Base-by-base conservation (phyloP, 73 alveolate species). In the Uronychia binucleata region DNA sequence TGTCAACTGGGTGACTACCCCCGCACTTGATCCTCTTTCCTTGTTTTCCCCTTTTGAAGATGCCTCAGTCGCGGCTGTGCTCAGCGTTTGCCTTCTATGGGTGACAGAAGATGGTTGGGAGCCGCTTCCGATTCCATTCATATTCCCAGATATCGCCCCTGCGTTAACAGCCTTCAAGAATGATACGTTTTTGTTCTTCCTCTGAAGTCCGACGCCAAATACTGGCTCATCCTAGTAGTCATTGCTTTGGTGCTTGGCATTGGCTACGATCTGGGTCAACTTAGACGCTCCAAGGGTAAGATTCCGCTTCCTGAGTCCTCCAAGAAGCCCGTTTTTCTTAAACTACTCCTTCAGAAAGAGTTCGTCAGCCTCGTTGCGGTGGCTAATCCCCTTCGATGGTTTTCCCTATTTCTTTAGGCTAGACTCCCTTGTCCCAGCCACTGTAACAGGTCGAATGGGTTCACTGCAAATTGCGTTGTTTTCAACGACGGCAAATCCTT, bases 381-480 rank as follows among this genome's bases (percentile, higher is more conserved):
- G n/a, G n/a, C n/a, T n/a, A n/a, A n/a, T n/a, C n/a, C n/a, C n/a
- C n/a, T n/a, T n/a, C n/a, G n/a, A n/a, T n/a, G n/a, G n/a, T n/a
- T n/a, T n/a, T n/a, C n/a, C n/a, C n/a, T n/a, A n/a, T n/a, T n/a
- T n/a, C n/a, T n/a, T n/a, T n/a, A n/a, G n/a, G n/a, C n/a, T n/a
- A n/a, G n/a, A n/a, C n/a, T n/a, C n/a, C n/a, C n/a, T n/a, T n/a
- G n/a, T n/a, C n/a, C n/a, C n/a, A n/a, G n/a, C n/a, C 1, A 81
- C 80, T 0, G 88, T 81, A 0, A 25, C 33, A 19, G 88, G 88
- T 33, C 88, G 8, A 1, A 81, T 81, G 5, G 74, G 58, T 11
- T 81, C 88, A n/a, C 33, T 81, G 26, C 34, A 28, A 5, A 81
- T 75, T 27, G 88, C 75, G 57, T 81, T 81, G 8, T 74, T 81